Percentiles rank a stretch among this genome's conserved stretches.
Conservation (phyloP, 2,329 filamentous ascomycete genomes). For the Alternaria brassicae region DNA sequence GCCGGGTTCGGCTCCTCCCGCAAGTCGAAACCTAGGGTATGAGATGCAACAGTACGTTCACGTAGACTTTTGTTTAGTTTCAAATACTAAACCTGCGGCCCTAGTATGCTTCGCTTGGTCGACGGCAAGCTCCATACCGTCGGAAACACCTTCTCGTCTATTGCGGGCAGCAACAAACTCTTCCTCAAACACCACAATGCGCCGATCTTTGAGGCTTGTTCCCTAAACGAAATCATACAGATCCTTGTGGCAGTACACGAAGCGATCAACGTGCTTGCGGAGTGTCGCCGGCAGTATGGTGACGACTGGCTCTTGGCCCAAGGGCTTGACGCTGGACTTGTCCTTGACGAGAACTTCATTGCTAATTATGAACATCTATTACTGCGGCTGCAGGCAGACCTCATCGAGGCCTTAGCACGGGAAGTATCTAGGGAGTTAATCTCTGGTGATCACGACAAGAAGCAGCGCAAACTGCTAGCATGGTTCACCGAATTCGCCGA, state of each 20-base stretch:
- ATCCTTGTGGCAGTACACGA: slow-evolving; percentile 41
- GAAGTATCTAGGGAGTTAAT: slow-evolving; percentile 41
- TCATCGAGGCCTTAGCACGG: slow-evolving; percentile 41
- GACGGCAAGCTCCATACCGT: slow-evolving; percentile 23
- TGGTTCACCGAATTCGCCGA: slow-evolving; percentile 54
- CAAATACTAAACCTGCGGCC: slow-evolving; percentile 38
- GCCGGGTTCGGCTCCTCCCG: slow-evolving; percentile 32
- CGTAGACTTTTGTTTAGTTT: slow-evolving; percentile 43
- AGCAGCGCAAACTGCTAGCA: slow-evolving; percentile 40
- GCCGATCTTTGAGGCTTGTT: slow-evolving; percentile 38
- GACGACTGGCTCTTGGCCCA: slow-evolving; percentile 44
- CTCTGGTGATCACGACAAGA: slow-evolving; percentile 42
- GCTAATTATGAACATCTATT: slow-evolving; percentile 56
- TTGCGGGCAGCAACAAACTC: slow-evolving; percentile 41
- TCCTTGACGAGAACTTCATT: slow-evolving; percentile 47
- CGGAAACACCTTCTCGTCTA: slow-evolving; percentile 35
- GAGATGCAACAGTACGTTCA: slow-evolving; percentile 49
- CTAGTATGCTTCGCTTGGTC: slow-evolving; percentile 41
- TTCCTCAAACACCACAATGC: slow-evolving; percentile 47
- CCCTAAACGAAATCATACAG: slow-evolving; percentile 38
- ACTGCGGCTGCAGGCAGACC: slow-evolving; percentile 46
- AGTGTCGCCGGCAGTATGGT: slow-evolving; percentile 35
- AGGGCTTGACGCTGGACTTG: slow-evolving; percentile 38
- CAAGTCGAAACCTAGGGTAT: slow-evolving; percentile 40
- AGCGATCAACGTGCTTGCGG: slow-evolving; percentile 40